Evolutionary conservation across 306 rosid genomes (phyloP).

Genomic region (Rosa rugosa): DNA sequence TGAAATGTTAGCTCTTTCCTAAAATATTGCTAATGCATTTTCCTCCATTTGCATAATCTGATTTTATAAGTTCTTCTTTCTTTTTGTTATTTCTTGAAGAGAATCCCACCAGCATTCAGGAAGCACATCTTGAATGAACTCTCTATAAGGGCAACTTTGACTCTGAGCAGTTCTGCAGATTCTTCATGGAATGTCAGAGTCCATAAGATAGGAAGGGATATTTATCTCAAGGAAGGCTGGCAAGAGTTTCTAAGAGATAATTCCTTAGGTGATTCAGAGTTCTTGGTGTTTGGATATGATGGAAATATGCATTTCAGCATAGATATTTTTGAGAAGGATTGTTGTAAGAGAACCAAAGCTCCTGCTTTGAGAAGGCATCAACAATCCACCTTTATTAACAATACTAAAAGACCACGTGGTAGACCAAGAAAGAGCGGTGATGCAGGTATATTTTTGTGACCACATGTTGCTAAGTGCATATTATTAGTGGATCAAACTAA

Average conservation of each 20-base stretch:
- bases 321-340: background rate
- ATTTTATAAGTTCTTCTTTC: background rate
- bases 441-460: no score
- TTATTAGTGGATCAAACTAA: background rate
- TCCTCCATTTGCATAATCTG: no score
- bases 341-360: background rate
- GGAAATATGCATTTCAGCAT: conserved; percentile 8
- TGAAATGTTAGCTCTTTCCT: no score
- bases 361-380: background rate
- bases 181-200: background rate
- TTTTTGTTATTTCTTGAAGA: conserved; percentile 7
- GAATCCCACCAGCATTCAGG: conserved; percentile 6
- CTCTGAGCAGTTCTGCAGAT: background rate
- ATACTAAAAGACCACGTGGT: background rate
- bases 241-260: conserved; percentile 12
- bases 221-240: conserved; percentile 22
- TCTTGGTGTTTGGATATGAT: conserved; percentile 11
- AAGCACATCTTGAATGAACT: background rate
- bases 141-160: conserved; percentile 8
- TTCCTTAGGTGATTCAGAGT: conserved; percentile 6
- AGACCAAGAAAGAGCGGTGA: background rate
- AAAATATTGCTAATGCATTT: no score
- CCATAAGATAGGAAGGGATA: background rate
- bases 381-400: background rate
- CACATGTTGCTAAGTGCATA: background rate